A percentile compares a stretch with the other conserved stretches of the same genome.
These are phyloP conservation scores for Penicillium sp. DNA, from an alignment of 2,329 filamentous ascomycete species.

Conservation along the genomic window DNA sequence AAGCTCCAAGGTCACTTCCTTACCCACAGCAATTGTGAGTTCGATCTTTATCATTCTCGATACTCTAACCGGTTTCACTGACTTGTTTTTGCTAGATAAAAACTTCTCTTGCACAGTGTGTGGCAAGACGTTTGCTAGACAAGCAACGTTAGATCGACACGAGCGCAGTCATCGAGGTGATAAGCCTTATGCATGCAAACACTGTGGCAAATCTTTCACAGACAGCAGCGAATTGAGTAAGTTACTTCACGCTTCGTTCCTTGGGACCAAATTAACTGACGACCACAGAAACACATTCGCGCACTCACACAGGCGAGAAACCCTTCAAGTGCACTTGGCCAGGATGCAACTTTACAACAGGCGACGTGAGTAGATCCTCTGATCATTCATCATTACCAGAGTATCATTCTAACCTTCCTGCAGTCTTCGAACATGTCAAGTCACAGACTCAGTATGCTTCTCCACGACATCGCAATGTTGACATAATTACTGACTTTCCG, in stretches of 20 bases:
- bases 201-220: slow-evolving; percentile 46
- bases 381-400: neutral
- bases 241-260: slow-evolving; percentile 4
- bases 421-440: slow-evolving; percentile 50
- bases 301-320: slow-evolving; percentile 46
- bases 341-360: slow-evolving; percentile 46
- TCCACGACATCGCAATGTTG: no score
- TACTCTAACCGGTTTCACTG: neutral
- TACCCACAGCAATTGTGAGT: slow-evolving; percentile 47
- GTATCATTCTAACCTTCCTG: neutral
- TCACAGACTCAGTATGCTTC: slow-evolving; percentile 43
- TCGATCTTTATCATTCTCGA: no score
- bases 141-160: slow-evolving; percentile 46
- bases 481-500: slow-evolving; percentile 8
- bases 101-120: slow-evolving; percentile 45
- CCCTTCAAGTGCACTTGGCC: slow-evolving; percentile 46
- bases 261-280: slow-evolving; percentile 18
- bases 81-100: slow-evolving; percentile 34
- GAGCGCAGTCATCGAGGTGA: slow-evolving; percentile 47
- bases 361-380: slow-evolving; percentile 38
- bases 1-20: slow-evolving; percentile 48
- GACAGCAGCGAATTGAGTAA: slow-evolving; percentile 48
- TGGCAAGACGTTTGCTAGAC: slow-evolving; percentile 44
- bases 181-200: slow-evolving; percentile 45
- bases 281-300: slow-evolving; percentile 43